Base-by-base conservation (phyloP, 2,329 filamentous ascomycete genomes). In the Fusarium virguliforme region DNA sequence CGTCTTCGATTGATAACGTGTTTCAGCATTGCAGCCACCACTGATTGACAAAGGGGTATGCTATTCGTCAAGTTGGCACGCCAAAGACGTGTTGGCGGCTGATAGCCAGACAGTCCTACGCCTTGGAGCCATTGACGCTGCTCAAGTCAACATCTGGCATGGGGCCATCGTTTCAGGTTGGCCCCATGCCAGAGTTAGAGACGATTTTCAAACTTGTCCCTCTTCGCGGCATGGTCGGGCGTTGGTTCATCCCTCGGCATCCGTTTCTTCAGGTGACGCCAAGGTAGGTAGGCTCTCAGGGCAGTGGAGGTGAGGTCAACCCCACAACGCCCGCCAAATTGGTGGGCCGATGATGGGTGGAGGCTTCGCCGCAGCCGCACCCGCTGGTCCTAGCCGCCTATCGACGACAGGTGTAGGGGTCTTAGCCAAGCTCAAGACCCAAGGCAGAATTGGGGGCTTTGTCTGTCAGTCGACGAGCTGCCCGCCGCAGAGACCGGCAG, bases 291-390 rank as follows among this genome's bases (percentile, higher is more conserved):
- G 43, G 46, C 26, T 48, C 43, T 30, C 43, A 48, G 18, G 18
- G 18, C 18, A 18, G 18, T 18, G 18, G 18, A 18, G 18, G 18
- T 18, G 18, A 18, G 18, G 3, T 50, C 26, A 50, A 50, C 46
- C 46, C 26, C 46, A 50, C 46, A 18, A 50, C n/a, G 28, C 6
- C 43, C 43, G 15, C 28, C 46, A 13, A 18, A 18, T 18, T 18
- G 54, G 41, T 54, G 40, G 64, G 43, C 38, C 35, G 26, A 32
- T 30, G 18, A 18, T 18, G 18, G 18, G 18, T 18, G 15, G 8
- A 30, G 18, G 28, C 46, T 32, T 55, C 43, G 43, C 12, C 43
- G 65, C 61, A 71, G 67, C 69, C 67, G 65, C 69, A 72, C 18
- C 61, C 62, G 69, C 22, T 59, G 34, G 26, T 8, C 41, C 34